Base-by-base conservation (phyloP, 352 stramenopile species). In the Phytophthora pistaciae region DNA sequence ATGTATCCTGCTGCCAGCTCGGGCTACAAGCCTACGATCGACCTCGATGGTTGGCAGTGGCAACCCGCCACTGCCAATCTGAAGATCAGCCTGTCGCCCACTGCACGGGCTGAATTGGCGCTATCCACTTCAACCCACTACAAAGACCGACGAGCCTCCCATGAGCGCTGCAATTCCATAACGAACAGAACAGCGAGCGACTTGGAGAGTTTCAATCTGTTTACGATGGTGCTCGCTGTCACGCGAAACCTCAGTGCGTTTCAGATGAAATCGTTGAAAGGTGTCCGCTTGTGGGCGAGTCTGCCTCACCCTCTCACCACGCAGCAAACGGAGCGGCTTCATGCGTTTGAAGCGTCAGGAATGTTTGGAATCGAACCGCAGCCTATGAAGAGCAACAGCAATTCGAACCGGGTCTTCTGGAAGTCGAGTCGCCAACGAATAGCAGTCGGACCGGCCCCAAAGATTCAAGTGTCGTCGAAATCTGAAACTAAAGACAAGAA, bases 251-350 rank as follows among this genome's bases (percentile, higher is more conserved):
- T 49, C 48, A 54, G 20, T n/a, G 20, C 10, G 4, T 54, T 31
- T n/a, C 48, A 25, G 3, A 54, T 31, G n/a, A 54, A 54, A 54
- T 16, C 8, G 3, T 16, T 54, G 48, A 31, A 31, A 18, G 21
- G 21, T 13, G 20, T 54, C 10, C 48, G 48, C n/a, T 54, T 54
- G 48, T 31, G 48, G 46, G 46, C 46, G 13, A 33, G 46, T 29
- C 20, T 33, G n/a, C 48, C 48, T 13, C 48, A 33, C 10, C 48
- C 48, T 7, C 48, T 54, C 10, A 16, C 48, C 7, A 54, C 16
- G 20, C 46, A 54, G 46, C 46, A 54, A 54, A 8, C 31, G n/a
- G 46, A 54, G 46, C 46, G 46, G 7, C 46, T 54, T 20, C n/a
- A 54, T 3, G 20, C 21, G 16, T 54, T 25, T 25, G 46, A 54